These are phyloP conservation scores for Didymosphaeria variabile DNA, from an alignment of 2,329 filamentous ascomycete genomes.

Conservation along the genomic window DNA sequence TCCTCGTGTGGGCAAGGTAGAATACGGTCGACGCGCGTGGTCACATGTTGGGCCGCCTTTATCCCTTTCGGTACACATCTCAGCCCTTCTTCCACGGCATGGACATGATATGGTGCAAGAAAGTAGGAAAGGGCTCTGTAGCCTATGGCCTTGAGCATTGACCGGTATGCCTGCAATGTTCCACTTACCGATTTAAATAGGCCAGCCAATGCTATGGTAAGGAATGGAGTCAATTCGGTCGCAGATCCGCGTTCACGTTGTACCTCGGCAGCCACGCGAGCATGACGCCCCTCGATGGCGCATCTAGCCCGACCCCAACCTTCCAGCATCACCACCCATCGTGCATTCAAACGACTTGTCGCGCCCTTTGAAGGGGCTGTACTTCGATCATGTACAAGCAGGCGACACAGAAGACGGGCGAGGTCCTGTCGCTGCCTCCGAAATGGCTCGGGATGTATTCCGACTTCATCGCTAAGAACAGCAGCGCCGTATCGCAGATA, in stretches of 20 bases:
- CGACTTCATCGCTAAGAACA: constrained; percentile 94
- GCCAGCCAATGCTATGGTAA: neutral
- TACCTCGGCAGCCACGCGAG: constrained; percentile 42
- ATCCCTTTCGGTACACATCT: constrained; percentile 12
- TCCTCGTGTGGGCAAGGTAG: constrained; percentile 8
- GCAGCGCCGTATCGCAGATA: constrained; percentile 91
- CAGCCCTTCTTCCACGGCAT: constrained; percentile 17
- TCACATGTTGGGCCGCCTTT: constrained; percentile 35
- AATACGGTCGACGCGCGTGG: constrained; percentile 29
- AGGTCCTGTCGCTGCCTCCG: constrained; percentile 67
- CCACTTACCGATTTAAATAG: neutral
- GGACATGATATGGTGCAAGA: neutral
- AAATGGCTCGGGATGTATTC: constrained; percentile 77
- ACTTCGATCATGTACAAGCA: constrained; percentile 48
- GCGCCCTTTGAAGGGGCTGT: constrained; percentile 26
- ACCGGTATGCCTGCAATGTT: neutral
- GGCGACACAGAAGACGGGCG: constrained; percentile 51
- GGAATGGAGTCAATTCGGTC: neutral
- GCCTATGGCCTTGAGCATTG: neutral
- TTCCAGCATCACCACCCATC: constrained; percentile 26
- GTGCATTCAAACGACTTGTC: constrained; percentile 21
- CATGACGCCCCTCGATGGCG: constrained; percentile 25
- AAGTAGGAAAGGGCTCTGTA: constrained; percentile 3
- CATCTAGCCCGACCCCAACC: constrained; percentile 33
- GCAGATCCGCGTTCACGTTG: constrained; percentile 13